Base-by-base conservation (phyloP, 192 early-diverging fungal species). In the Gaertneriomyces sp. region DNA sequence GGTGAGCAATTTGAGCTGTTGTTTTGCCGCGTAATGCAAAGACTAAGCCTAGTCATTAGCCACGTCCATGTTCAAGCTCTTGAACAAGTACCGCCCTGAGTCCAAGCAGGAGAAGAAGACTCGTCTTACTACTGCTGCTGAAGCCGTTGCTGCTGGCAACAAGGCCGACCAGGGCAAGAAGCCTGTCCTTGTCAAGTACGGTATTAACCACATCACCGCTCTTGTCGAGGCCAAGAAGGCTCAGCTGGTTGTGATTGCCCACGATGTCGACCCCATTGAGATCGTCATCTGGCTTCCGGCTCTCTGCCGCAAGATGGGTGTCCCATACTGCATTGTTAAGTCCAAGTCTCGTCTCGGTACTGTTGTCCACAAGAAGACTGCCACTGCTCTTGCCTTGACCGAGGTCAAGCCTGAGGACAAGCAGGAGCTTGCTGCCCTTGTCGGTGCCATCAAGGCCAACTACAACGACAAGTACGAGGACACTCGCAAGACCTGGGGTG, bases 251-350 rank as follows among this genome's bases (percentile, higher is more conserved):
- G 87, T 99, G 75, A 99, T 99, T 84, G 97, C 97, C 73, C 87
- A 97, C 74, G 95, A 99, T 79, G 95, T 99, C 74, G 95, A 99
- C 84, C 97, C 97, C 67, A 96, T 99, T 79, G 97, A 99, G 85
- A 76, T 99, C 61, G 95, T 99, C 70, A 75, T 99, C 71, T 99
- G 92, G 92, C 89, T 99, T 73, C 97, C 97, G 60, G 97, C 95
- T 68, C 90, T 99, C 59, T 99, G 97, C 90, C 91, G 94, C 75
- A 99, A 99, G 91, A 96, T 96, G 95, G 93, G 92, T 78, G 84
- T 99, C 78, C 97, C 97, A 61, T 99, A 99, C 88, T 87, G 82
- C 82, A 97, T 99, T 77, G 93, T 99, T 78, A 99, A 99, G 93
- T 85, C 91, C 74, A 99, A 99, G 90, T 85, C 91, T 78, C 88